These are phyloP conservation scores for Sclerotinia spermophila DNA, from an alignment of 2,329 filamentous ascomycete species.

Conservation along the genomic window DNA sequence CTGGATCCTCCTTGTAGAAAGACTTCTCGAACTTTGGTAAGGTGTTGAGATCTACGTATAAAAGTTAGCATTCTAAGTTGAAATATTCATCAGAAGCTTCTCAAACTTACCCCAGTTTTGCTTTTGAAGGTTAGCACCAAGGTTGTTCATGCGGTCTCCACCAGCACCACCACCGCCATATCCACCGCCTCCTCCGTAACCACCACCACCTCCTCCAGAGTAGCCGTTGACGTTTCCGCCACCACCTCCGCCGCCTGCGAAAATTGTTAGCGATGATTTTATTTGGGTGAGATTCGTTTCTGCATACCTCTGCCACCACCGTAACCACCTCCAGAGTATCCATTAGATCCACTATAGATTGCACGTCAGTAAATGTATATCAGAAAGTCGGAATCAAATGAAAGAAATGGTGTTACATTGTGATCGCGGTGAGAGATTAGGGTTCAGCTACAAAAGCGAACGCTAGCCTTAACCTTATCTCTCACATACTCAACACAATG, in stretches of 20 bases:
- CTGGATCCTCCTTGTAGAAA: slow-evolving; percentile 94
- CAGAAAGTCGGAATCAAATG: slow-evolving; percentile 20
- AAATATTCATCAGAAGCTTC: neutral
- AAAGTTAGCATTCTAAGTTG: neutral
- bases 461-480: slow-evolving; percentile 24
- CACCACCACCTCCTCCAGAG: slow-evolving; percentile 34
- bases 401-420: slow-evolving; percentile 27
- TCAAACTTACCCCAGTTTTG: slow-evolving; percentile 75
- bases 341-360: slow-evolving; percentile 47
- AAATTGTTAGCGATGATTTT: slow-evolving; percentile 22
- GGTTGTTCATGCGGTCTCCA: slow-evolving; percentile 90
- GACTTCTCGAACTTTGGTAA: slow-evolving; percentile 98
- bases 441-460: slow-evolving; percentile 21
- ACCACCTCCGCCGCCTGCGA: slow-evolving; percentile 39
- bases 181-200: slow-evolving; percentile 40
- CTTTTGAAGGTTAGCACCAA: slow-evolving; percentile 81
- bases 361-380: slow-evolving; percentile 38
- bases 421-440: slow-evolving; percentile 15
- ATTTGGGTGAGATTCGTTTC: slow-evolving; percentile 23
- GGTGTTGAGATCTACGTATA: slow-evolving; percentile 60
- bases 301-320: slow-evolving; percentile 31
- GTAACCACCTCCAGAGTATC: slow-evolving; percentile 44
- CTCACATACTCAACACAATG: slow-evolving; percentile 33
- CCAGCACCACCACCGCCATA: slow-evolving; percentile 57
- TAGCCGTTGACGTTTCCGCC: slow-evolving; percentile 36